Evolutionary conservation across 306 rosid genomes (phyloP), one percentile per base, ranked within the genome.

Genomic region (Fragaria nilgerrensis): DNA sequence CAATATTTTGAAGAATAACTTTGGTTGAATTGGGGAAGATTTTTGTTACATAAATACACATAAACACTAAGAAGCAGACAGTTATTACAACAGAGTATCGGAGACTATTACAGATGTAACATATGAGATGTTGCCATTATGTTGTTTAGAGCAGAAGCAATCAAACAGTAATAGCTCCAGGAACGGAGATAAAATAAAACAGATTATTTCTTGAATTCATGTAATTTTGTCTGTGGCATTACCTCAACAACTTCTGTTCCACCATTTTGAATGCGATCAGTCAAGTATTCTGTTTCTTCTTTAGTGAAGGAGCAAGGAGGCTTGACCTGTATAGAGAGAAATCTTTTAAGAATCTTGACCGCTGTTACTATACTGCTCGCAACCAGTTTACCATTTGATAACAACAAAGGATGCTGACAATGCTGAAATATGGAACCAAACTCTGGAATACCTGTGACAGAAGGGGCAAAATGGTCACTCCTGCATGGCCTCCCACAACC

Each of bases 231-330:
- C 69, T 34, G 73, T 50, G 20, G 32, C 34, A 73, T 75, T 74
- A 93, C 99, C 97, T 92, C 97, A 53, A 92, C 99, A 79, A 96
- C 99, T 92, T 96, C 99, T 63, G 97, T 96, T 83, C 98, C 98
- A 61, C 98, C 99, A 65, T 96, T 89, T 88, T 96, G 99, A 83
- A 96, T 92, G 75, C 98, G 92, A 58, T 92, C 81, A 27, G 99
- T 96, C 76, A 96, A 93, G 85, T 89, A 88, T 43, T 84, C 92
- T 48, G 84, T 78, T 88, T 96, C 99, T 86, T 86, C 85, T 48
- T 70, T 79, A 27, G 90, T 84, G 85, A 96, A 96, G 78, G 93
- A 84, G 74, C 91, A 83, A 36, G 94, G 91, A 82, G 99, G 99
- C 92, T 89, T 96, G 78, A 96, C 99, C 99, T 96, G 78, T 56